Evolutionary conservation across 495 filamentous ascomycete species (phyloP).

Genomic region (Aspergillus panamensis): DNA sequence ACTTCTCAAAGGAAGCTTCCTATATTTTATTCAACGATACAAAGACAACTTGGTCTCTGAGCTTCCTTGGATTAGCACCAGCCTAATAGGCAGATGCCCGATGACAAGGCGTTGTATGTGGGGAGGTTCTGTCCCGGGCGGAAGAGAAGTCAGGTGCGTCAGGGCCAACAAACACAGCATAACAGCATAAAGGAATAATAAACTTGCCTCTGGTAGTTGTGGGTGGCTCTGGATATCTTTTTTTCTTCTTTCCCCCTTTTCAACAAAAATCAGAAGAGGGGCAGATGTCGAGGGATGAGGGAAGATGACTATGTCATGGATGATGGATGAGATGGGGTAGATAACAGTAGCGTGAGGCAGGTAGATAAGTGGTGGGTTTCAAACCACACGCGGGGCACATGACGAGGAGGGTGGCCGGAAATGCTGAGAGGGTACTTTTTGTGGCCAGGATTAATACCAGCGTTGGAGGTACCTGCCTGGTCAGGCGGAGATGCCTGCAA

Average conservation of each 20-base stretch:
- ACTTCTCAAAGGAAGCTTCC: constrained; percentile 11
- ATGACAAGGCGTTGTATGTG: constrained; percentile 21
- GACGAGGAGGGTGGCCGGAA: constrained; percentile 11
- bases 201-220: background rate
- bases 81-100: constrained; percentile 28
- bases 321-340: background rate
- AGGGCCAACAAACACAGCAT: constrained; percentile 6
- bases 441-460: background rate
- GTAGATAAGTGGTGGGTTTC: constrained; percentile 1
- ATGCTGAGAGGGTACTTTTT: background rate
- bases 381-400: constrained; percentile 22
- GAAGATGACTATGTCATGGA: constrained; percentile 4
- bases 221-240: background rate
- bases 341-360: background rate
- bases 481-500: background rate
- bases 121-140: constrained; percentile 20
- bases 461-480: background rate
- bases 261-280: background rate
- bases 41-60: constrained; percentile 2
- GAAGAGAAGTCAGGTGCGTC: constrained; percentile 20
- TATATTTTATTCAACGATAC: background rate
- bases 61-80: constrained; percentile 14
- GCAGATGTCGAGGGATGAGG: background rate
- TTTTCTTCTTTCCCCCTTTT: background rate
- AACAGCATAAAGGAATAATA: constrained; percentile 11